Conservation (phyloP, 2,329 filamentous ascomycete species). For the Curvularia sp. region DNA sequence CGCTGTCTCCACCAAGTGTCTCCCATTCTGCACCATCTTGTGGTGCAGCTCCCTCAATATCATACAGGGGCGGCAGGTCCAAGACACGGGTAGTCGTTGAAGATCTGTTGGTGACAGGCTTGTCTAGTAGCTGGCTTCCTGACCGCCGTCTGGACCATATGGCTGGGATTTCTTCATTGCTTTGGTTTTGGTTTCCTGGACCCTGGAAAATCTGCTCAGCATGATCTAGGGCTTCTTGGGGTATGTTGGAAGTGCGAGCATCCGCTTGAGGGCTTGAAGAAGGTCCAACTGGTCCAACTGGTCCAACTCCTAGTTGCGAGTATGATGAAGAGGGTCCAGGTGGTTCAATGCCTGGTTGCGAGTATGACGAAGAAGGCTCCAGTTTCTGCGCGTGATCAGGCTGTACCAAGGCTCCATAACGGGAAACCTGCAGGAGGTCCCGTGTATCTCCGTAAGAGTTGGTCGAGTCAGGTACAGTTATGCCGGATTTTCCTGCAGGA, state of each 20-base stretch:
- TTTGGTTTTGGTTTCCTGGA: conserved; percentile 11
- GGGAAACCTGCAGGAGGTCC: conserved; percentile 38
- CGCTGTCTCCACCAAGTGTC: conserved; percentile 37
- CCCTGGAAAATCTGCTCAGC: conserved; percentile 42
- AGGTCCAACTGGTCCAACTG: not conserved
- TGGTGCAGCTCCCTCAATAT: conserved; percentile 13
- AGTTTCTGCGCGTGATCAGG: conserved; percentile 10
- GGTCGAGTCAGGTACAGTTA: conserved; percentile 36
- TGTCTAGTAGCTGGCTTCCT: conserved; percentile 33
- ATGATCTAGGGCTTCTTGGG: conserved; percentile 38
- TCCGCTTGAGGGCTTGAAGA: too few species aligned
- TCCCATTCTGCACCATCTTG: conserved; percentile 46
- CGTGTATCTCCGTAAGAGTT: conserved; percentile 49
- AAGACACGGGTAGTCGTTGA: not conserved
- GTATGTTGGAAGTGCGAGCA: conserved; percentile 21
- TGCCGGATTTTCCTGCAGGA: conserved; percentile 26
- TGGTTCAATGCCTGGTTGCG: conserved; percentile 18
- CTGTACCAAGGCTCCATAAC: conserved; percentile 32
- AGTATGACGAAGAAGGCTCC: conserved; percentile 36
- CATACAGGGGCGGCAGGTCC: not conserved
- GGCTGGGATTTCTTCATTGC: conserved; percentile 34
- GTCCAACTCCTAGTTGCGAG: conserved; percentile 27
- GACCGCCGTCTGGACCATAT: conserved; percentile 45
- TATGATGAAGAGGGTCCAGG: conserved; percentile 39
- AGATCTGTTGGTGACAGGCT: conserved; percentile 9